Base-by-base conservation (phyloP, 2,329 filamentous ascomycete genomes). In the Achaetomium macrosporum region DNA sequence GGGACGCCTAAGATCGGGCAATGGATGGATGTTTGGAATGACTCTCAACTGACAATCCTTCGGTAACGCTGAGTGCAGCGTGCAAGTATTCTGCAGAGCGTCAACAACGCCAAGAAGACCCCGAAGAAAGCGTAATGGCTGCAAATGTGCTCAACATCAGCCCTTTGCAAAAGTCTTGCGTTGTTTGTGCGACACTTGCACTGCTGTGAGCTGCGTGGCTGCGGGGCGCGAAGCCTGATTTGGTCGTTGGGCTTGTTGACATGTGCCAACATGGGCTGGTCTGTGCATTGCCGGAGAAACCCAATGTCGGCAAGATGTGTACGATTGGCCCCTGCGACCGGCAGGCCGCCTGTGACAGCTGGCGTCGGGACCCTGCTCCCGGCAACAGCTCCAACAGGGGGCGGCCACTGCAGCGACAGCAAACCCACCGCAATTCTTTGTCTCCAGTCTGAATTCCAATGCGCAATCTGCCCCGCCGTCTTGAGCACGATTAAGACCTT, bases 211-310 rank as follows among this genome's bases (percentile, higher is more conserved):
- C 36, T 47, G 48, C 43, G 41, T 45, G 44, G 17, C 39, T 35
- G 51, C 46, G 53, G 53, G 53, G 51, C 42, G 20, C 36, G 37
- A n/a, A n/a, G n/a, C 54, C 41, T 40, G 39, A 50, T 57, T 51
- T 50, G 56, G 50, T 41, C 42, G 20, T 17, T 42, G 44, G 43
- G 40, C 49, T 49, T 62, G 60, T 59, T 61, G 59, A 58, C 57
- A 57, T 61, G 56, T 53, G 52, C 55, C 58, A 25, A 41, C 37
- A 37, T 53, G 25, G 41, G 49, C 30, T 37, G 47, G 44, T 16
- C 47, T 15, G 43, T 44, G 44, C 55, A 62, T 62, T 62, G 58
- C 60, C 54, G 48, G 25, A 62, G 60, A 56, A 62, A 62, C 60
- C 41, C 51, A 43, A 33, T 12, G 43, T n/a, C 33, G 15, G 11